Conservation (phyloP, 2,329 filamentous ascomycete species). For the Colletotrichum sp. region DNA sequence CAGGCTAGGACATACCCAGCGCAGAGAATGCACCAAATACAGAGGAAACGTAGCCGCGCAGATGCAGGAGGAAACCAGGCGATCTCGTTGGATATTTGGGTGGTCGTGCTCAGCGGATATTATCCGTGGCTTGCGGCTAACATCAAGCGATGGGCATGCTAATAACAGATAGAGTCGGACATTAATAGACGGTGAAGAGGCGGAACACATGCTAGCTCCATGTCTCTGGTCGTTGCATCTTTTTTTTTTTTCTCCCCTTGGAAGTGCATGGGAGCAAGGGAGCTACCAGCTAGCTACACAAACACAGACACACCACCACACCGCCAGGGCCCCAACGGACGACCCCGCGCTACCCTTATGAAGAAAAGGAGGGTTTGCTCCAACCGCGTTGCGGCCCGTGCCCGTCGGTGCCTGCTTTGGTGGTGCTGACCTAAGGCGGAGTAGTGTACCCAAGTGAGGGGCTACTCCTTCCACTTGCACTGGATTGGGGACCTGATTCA, state of each 20-base stretch:
- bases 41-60: not conserved
- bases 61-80: not conserved
- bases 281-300: not conserved
- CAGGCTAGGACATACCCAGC: not conserved
- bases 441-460: not conserved
- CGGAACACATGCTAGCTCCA: not conserved
- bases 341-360: slow-evolving; percentile 7
- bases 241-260: not conserved
- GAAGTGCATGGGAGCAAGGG: not conserved
- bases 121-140: not conserved
- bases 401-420: not conserved
- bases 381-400: not conserved
- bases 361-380: not conserved
- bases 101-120: not conserved
- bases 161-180: not conserved
- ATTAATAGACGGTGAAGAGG: not conserved
- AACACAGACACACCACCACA: not conserved
- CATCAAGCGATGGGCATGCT: not conserved
- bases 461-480: not conserved
- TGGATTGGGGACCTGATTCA: not conserved
- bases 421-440: not conserved
- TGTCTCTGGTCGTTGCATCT: not conserved
- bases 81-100: not conserved
- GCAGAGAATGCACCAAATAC: not conserved
- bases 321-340: slow-evolving; percentile 1